Conservation (phyloP, 257 asterid genomes). For the Solanum virginianum region DNA sequence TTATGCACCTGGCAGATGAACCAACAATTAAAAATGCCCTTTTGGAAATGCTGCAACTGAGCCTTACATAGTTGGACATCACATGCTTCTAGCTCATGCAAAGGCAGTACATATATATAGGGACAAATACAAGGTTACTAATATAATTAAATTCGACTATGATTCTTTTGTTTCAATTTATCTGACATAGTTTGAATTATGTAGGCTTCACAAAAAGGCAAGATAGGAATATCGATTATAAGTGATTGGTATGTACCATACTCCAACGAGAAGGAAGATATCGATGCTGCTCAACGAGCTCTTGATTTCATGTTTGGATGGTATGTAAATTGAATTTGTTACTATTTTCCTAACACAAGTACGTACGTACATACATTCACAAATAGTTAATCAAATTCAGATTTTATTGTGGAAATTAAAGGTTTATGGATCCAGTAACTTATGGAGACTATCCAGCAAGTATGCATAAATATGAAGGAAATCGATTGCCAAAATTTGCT, state of each 20-base stretch:
- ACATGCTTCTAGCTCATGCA: not conserved
- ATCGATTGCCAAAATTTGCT: not conserved
- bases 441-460: not conserved
- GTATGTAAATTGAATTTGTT: not conserved
- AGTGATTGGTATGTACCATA: conserved; percentile 1
- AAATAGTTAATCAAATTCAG: too few relatives aligned
- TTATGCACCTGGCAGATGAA: not conserved
- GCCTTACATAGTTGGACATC: not conserved
- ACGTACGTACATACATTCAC: too few relatives aligned
- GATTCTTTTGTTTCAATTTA: not conserved
- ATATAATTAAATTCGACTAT: too few relatives aligned
- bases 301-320: conserved; percentile 20
- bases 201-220: not conserved
- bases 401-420: not conserved
- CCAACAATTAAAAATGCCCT: not conserved
- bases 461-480: not conserved
- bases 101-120: not conserved
- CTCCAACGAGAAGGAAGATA: not conserved
- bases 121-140: not conserved
- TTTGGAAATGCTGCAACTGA: not conserved
- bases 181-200: not conserved
- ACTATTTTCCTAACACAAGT: too few relatives aligned
- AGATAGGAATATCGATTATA: not conserved
- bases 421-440: not conserved
- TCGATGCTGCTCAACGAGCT: not conserved